Base-by-base conservation (phyloP, 495 filamentous ascomycete genomes). In the Aspergillus ellipticus region DNA sequence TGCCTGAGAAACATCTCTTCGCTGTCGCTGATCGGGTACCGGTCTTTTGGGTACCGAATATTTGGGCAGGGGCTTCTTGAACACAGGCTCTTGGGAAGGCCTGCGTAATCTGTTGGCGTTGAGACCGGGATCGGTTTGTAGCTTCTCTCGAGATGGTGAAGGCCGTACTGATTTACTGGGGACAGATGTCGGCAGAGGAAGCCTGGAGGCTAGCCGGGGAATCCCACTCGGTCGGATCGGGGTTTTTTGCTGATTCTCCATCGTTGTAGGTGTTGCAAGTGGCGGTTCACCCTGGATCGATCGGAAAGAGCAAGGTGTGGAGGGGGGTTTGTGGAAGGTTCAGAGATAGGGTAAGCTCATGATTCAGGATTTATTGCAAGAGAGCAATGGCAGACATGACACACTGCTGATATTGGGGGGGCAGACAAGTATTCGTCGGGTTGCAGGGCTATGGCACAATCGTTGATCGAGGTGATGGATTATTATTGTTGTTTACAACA, bases 111-210 rank as follows among this genome's bases (percentile, higher is more conserved):
- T 66, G 9, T 54, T 49, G 31, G 63, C 59, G 47, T 76, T 66
- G 8, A 78, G 43, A 6, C 75, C 75, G 9, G 73, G 64, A 41
- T 78, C 75, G 20, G 70, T 67, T 53, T 67, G 70, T 16, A 78
- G 59, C 57, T 67, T 67, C 28, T 78, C 75, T 55, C 74, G 66
- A 17, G 75, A 78, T 8, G 75, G 75, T 4, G 75, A 77, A n/a
- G 74, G 69, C 53, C 64, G 71, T 52, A 76, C 59, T 10, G 74
- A 65, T 58, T 65, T 70, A 11, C 69, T 61, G 39, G 59, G 57
- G 19, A 67, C 68, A 11, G 67, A 61, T 20, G 70, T 76, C 6
- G 75, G 75, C 48, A 78, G 54, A 9, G 75, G 75, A 35, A 78
- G 54, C 67, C 73, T 65, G 7, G 75, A 78, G 21, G 65, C 60